Conservation (phyloP, 352 stramenopile genomes). For the Phytophthora syringae region DNA sequence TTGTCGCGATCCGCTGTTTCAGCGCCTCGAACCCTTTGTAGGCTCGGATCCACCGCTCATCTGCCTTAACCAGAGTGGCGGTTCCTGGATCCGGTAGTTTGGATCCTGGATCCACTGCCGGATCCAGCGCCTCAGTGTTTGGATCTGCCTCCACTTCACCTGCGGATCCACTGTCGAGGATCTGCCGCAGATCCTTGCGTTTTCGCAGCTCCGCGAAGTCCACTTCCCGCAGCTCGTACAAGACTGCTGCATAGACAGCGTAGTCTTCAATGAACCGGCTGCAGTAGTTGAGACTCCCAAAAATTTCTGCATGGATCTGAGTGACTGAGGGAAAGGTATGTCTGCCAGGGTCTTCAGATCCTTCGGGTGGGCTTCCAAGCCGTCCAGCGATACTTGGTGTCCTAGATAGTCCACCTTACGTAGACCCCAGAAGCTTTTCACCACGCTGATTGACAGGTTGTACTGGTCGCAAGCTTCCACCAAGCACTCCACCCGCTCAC, state of each 20-base stretch:
- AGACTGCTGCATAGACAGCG: slow-evolving; percentile 1
- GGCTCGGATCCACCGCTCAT: no score
- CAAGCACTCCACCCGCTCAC: no score
- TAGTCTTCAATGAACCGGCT: slow-evolving; percentile 24
- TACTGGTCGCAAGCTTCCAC: neutral
- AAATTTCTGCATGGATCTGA: slow-evolving; percentile 10
- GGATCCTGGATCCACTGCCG: no score
- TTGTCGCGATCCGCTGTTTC: slow-evolving; percentile 5
- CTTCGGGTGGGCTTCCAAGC: slow-evolving; percentile 16
- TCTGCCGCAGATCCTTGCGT: no score
- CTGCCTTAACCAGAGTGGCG: no score
- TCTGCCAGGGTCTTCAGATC: neutral
- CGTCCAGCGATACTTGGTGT: slow-evolving; percentile 4
- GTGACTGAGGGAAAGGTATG: slow-evolving; percentile 15
- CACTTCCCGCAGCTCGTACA: slow-evolving; percentile 8
- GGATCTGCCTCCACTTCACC: no score
- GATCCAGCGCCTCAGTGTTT: no score
- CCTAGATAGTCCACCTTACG: slow-evolving; percentile 22
- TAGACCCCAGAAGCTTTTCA: slow-evolving; percentile 32
- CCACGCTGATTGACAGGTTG: slow-evolving; percentile 31
- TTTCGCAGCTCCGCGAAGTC: no score
- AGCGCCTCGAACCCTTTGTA: neutral
- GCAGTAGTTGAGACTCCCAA: slow-evolving; percentile 27
- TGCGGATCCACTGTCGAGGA: no score
- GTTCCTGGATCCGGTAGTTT: no score